Base-by-base conservation (phyloP, 2,329 filamentous ascomycete species). In the Aspergillus tamarii region DNA sequence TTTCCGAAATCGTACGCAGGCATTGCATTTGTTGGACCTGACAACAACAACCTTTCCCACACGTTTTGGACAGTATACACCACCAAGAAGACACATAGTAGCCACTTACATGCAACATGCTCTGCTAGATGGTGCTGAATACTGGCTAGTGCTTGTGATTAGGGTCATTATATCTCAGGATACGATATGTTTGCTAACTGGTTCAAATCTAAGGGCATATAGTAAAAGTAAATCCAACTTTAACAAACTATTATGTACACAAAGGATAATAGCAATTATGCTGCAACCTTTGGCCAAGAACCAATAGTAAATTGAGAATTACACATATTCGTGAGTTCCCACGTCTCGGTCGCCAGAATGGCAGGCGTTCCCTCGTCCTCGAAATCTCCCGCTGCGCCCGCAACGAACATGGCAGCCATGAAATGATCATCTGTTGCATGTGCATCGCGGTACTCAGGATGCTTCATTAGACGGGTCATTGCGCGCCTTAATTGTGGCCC, bases 371-470 rank as follows among this genome's bases (percentile, higher is more conserved):
- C 78, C 60, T 79, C 74, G 72, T 87, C 84, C 28, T 83, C 81
- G 59, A 75, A 69, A 36, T 82, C 82, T 1, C 87, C 83, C 34
- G 79, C 80, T 3, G 84, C 78, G 1, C 89, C 89, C 0, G 87
- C 86, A 0, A 88, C 84, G 75, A 91, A 91, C 69, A 88, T 79
- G 3, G 85, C 82, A 0, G 87, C 79, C 85, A 91, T 90, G 67
- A 89, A 91, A 71, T 91, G 88, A 72, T 91, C 89, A 70, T 91
- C 89, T 0, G 89, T 91, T 0, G 82, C 88, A 76, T 91, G 89
- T 0, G 89, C 89, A 68, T 90, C 88, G 19, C 88, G 77, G 70
- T 84, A 91, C 54, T 81, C 79, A 0, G 88, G 88, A 70, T 90
- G 86, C 78, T 91, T 90, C 88, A 91, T 90, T 68, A 91, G 71